Conservation (phyloP, 179 eudicot species). For the Patellifolia procumbens region DNA sequence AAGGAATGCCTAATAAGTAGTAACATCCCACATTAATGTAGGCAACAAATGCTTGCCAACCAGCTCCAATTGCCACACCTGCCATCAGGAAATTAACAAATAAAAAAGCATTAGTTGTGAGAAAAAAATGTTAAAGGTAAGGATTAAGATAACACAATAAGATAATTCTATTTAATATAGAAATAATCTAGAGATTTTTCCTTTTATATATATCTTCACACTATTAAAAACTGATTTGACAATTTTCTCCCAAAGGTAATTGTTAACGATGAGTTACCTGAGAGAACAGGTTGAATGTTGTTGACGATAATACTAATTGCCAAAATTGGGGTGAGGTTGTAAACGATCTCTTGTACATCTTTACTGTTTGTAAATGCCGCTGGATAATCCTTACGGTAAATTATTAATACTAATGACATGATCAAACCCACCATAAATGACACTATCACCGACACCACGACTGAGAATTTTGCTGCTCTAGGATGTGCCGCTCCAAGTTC, state of each 20-base stretch:
- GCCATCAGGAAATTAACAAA: too few species aligned
- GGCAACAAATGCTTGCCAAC: slow-evolving; percentile 66
- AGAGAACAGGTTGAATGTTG: too few species aligned
- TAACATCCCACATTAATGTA: slow-evolving; percentile 54
- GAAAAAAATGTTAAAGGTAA: too few species aligned
- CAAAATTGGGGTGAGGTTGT: slow-evolving; percentile 44
- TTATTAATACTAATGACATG: slow-evolving; percentile 25
- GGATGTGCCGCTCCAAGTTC: slow-evolving; percentile 55
- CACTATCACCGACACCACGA: slow-evolving; percentile 33
- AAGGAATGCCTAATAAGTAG: slow-evolving; percentile 53
- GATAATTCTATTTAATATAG: too few species aligned
- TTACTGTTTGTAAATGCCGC: slow-evolving; percentile 33
- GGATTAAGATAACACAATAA: too few species aligned
- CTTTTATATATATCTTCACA: too few species aligned
- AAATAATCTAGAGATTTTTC: too few species aligned
- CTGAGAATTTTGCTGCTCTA: slow-evolving; percentile 49
- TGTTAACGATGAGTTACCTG: too few species aligned
- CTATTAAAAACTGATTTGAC: too few species aligned
- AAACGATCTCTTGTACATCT: slow-evolving; percentile 38
- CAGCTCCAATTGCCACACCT: slow-evolving; percentile 72
- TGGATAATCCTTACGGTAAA: slow-evolving; percentile 37
- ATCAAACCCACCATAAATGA: slow-evolving; percentile 35
- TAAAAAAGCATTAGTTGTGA: too few species aligned
- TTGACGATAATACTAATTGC: slow-evolving; percentile 33
- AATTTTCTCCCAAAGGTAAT: too few species aligned